These are phyloP conservation scores for Petrea volubilis DNA, from an alignment of 257 asterid species.

Conservation along the genomic window DNA sequence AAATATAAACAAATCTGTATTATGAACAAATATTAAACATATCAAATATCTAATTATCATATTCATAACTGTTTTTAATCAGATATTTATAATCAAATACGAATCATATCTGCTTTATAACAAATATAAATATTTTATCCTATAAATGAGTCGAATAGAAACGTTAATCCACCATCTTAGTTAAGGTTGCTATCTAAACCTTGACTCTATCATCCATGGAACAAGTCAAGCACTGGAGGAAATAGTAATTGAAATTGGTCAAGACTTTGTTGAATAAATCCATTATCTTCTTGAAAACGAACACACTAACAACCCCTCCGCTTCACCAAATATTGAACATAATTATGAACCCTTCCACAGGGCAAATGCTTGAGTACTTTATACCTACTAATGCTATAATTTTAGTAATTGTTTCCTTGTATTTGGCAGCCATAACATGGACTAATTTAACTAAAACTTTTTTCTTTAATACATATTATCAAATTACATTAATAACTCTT, in stretches of 20 bases:
- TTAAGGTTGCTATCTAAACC: neutral
- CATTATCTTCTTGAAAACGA: neutral
- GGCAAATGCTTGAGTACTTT: neutral
- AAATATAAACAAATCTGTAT: no score
- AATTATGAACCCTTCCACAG: neutral
- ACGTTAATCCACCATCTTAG: no score
- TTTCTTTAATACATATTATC: neutral
- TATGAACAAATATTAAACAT: no score
- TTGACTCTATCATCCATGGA: neutral
- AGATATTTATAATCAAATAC: no score
- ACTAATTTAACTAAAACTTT: neutral
- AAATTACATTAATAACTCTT: no score
- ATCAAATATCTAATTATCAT: no score
- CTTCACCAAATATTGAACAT: neutral
- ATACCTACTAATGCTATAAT: neutral
- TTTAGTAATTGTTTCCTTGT: neutral
- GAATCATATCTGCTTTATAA: no score
- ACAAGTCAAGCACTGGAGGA: neutral
- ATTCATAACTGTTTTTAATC: no score
- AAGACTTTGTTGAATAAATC: neutral
- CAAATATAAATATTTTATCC: no score
- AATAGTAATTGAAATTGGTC: neutral
- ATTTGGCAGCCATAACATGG: neutral
- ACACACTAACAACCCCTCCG: neutral
- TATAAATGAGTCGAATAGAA: no score